Percentiles rank a stretch among this genome's conserved stretches.
phyloP scores from a whole-genome alignment of 768 basidiomycete genomes.

The Daedaleopsis sinensis region DNA sequence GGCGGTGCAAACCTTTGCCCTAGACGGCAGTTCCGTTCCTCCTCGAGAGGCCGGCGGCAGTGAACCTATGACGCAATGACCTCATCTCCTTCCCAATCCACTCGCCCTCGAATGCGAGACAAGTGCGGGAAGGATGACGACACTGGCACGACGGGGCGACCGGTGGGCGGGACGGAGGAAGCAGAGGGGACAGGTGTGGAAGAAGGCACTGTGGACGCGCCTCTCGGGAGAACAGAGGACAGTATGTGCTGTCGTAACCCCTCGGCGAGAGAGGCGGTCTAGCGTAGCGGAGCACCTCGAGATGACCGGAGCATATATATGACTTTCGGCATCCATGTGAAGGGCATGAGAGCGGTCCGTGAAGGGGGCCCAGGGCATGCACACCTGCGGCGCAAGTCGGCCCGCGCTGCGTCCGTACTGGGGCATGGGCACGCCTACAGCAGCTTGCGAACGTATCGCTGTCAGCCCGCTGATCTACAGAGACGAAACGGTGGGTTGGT shows the following conservation, averaged over 20 bases:
- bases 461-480: neutral
- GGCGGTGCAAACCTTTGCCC: neutral
- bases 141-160: neutral
- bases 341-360: neutral
- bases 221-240: neutral
- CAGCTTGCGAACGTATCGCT: no score
- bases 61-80: neutral
- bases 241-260: neutral
- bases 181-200: neutral
- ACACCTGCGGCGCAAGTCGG: neutral
- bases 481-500: neutral
- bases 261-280: neutral
- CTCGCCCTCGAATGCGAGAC: neutral
- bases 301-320: neutral
- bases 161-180: neutral
- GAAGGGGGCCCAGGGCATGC: neutral
- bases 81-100: neutral
- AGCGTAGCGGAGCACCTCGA: neutral
- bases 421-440: neutral
- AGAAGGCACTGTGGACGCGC: neutral
- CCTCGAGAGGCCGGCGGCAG: neutral
- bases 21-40: neutral
- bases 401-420: neutral
- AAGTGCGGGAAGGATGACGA: neutral
- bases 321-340: neutral